Evolutionary conservation across 768 basidiomycete species (phyloP).

Genomic region (Phaeotremella skinneri): DNA sequence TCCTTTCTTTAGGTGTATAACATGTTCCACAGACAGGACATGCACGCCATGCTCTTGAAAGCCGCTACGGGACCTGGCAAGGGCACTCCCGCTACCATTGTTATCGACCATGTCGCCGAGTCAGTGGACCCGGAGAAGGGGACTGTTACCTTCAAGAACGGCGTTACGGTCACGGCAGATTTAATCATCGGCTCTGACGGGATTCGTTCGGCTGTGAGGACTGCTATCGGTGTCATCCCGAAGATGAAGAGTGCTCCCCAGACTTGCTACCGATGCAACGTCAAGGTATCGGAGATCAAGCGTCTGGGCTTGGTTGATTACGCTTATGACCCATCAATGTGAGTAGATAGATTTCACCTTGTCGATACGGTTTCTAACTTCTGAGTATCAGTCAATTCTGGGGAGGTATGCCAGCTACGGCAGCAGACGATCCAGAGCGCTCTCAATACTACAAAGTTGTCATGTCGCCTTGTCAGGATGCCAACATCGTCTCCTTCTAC

Average conservation of each 20-base stretch:
- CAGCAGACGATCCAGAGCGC: not conserved
- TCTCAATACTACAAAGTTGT: constrained; percentile 30
- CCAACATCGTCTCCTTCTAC: constrained; percentile 37
- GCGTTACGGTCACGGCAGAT: constrained; percentile 19
- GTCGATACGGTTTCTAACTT: no score
- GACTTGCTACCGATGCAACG: constrained; percentile 40
- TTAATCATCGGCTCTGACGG: constrained; percentile 39
- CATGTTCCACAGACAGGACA: constrained; percentile 28
- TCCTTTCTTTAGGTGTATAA: constrained; percentile 9
- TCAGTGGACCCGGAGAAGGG: constrained; percentile 25
- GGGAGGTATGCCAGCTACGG: constrained; percentile 35
- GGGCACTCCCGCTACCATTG: constrained; percentile 24
- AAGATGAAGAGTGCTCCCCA: constrained; percentile 28
- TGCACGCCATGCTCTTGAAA: constrained; percentile 34
- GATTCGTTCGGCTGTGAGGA: constrained; percentile 23
- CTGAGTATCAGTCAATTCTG: constrained; percentile 35
- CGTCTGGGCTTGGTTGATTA: constrained; percentile 20
- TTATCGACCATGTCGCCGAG: constrained; percentile 15
- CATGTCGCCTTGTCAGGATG: constrained; percentile 28
- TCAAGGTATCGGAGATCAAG: constrained; percentile 18
- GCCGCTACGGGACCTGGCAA: constrained; percentile 25
- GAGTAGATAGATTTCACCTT: constrained; percentile 10
- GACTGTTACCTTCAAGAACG: constrained; percentile 32
- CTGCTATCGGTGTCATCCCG: constrained; percentile 23
- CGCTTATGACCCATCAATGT: not conserved